Evolutionary conservation across 2,329 filamentous ascomycete genomes (phyloP).

Genomic region (Chaetomiaceae sp.): DNA sequence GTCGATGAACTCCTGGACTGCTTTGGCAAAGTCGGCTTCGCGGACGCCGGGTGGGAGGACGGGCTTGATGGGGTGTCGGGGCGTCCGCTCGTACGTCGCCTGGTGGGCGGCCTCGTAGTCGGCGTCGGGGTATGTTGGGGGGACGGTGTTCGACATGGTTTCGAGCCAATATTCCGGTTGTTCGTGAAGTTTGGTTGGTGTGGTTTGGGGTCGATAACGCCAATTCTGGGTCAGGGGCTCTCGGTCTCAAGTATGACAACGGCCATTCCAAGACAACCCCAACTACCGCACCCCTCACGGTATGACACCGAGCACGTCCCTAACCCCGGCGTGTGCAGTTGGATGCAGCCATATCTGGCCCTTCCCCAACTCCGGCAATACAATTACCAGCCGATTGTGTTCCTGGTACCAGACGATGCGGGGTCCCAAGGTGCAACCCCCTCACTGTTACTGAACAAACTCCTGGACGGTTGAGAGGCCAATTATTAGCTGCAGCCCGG

Average conservation of each 20-base stretch:
- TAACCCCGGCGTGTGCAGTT: too few species aligned
- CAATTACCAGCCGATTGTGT: constrained; percentile 5
- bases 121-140: constrained; percentile 33
- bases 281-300: not conserved
- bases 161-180: too few species aligned
- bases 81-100: constrained; percentile 37
- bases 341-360: too few species aligned
- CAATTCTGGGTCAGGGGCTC: too few species aligned
- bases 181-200: not conserved
- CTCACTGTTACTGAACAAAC: not conserved
- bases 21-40: constrained; percentile 32
- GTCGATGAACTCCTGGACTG: constrained; percentile 32
- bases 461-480: too few species aligned
- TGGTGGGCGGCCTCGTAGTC: constrained; percentile 40
- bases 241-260: too few species aligned
- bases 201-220: too few species aligned
- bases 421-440: not conserved
- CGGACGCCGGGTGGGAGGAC: constrained; percentile 39
- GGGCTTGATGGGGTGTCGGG: constrained; percentile 33
- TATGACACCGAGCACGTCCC: not conserved
- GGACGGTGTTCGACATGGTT: constrained; percentile 1
- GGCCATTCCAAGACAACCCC: not conserved
- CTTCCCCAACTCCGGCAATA: constrained; percentile 14
- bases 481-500: too few species aligned
- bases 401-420: constrained; percentile 1